Conservation (phyloP, 2,329 filamentous ascomycete species). For the Pestalotiopsis sp. region DNA sequence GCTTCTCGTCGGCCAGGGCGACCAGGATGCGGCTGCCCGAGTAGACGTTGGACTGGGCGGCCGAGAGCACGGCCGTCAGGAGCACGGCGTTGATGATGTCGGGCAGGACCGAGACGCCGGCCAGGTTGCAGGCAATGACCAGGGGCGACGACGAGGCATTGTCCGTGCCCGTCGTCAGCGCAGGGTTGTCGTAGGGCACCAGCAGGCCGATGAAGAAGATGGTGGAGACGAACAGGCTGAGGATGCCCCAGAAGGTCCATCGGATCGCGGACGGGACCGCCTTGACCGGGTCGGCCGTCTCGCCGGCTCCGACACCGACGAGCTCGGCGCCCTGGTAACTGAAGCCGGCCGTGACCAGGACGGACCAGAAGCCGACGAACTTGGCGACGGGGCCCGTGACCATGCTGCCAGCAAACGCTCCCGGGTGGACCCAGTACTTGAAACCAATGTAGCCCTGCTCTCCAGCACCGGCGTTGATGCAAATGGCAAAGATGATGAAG, state of each 20-base stretch:
- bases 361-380: constrained; percentile 71
- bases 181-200: constrained; percentile 54
- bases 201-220: constrained; percentile 74
- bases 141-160: constrained; percentile 69
- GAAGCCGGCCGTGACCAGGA: constrained; percentile 70
- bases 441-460: constrained; percentile 74
- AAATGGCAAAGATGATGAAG: constrained; percentile 77
- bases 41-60: constrained; percentile 78
- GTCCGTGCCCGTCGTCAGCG: constrained; percentile 32
- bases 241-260: constrained; percentile 76
- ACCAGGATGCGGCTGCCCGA: constrained; percentile 71
- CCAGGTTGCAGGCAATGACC: constrained; percentile 61
- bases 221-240: constrained; percentile 66
- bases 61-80: constrained; percentile 76
- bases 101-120: constrained; percentile 65
- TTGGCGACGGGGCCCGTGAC: constrained; percentile 56
- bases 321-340: constrained; percentile 75
- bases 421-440: constrained; percentile 69
- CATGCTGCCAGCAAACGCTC: constrained; percentile 67
- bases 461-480: constrained; percentile 72
- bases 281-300: constrained; percentile 72
- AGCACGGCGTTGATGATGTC: constrained; percentile 79
- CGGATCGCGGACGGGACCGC: constrained; percentile 73
- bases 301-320: constrained; percentile 77
- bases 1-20: constrained; percentile 64